A percentile compares a stretch with the other conserved stretches of the same genome.
phyloP scores from a whole-genome alignment of 495 filamentous ascomycete species.

The Penicillium alfredii region DNA sequence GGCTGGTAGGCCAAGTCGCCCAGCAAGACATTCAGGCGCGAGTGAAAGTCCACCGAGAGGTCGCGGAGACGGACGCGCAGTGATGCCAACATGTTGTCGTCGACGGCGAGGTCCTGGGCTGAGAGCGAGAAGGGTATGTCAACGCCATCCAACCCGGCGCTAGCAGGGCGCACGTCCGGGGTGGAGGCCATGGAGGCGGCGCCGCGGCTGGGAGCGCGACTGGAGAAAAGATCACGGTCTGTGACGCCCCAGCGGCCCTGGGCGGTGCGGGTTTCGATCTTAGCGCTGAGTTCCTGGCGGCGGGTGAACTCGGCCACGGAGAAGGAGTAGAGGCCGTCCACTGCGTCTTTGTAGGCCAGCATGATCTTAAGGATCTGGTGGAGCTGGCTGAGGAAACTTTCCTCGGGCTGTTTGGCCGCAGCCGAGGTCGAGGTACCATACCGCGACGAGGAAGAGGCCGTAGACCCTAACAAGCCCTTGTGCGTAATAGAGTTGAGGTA shows the following conservation, averaged over 20 bases:
- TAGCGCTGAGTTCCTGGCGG: conserved; percentile 75
- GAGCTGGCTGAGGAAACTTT: conserved; percentile 84
- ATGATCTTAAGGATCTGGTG: conserved; percentile 90
- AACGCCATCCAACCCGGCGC: conserved; percentile 24
- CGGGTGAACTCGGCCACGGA: conserved; percentile 88
- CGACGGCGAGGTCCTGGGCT: conserved; percentile 32
- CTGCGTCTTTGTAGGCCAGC: conserved; percentile 87
- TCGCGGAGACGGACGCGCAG: conserved; percentile 64
- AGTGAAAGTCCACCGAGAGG: conserved; percentile 67
- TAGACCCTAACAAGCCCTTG: conserved; percentile 84
- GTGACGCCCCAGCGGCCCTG: conserved; percentile 58
- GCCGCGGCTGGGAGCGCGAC: conserved; percentile 19
- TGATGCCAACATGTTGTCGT: conserved; percentile 67
- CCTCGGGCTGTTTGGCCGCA: conserved; percentile 52
- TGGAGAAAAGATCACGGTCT: conserved; percentile 44
- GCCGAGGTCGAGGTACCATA: conserved; percentile 35
- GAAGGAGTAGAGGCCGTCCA: conserved; percentile 92
- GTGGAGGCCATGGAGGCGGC: conserved; percentile 26
- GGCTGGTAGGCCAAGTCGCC: conserved; percentile 90
- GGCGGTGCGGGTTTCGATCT: conserved; percentile 58
- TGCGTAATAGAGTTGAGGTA: conserved; percentile 93
- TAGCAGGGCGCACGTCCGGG: conserved; percentile 23
- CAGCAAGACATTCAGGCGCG: conserved; percentile 70
- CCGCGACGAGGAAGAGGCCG: conserved; percentile 39
- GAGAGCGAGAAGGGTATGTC: conserved; percentile 30